Evolutionary conservation across 352 stramenopile species (phyloP), one percentile per base, ranked within the genome.

Genomic region (Phytophthora citrophthora): DNA sequence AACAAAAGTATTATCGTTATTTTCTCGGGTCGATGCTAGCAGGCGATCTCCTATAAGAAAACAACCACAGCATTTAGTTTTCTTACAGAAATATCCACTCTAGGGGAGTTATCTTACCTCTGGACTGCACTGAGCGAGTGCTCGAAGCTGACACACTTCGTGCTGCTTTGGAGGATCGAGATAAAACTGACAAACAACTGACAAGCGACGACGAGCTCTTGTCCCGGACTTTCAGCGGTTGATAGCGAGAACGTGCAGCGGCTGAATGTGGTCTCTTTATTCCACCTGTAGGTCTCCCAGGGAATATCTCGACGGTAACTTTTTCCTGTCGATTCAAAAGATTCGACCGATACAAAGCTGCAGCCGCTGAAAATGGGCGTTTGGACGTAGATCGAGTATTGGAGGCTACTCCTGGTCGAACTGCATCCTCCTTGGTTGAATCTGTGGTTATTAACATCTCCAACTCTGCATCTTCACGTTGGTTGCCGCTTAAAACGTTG

Each of bases 1-100:
- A 1, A 82, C 65, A 54, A 93, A 93, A 1, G 81, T 87, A 24
- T 88, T 74, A 10, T 68, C 48, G 20, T 39, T 36, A 5, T 61
- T 41, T 15, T 64, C 48, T 49, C 61, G 45, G 5, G 54, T 70
- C 16, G 65, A 74, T 9, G 54, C 65, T 7, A 66, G 16, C 11
- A 74, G 43, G 3, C 48, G 36, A 32, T 67, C 54, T 18, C 41
- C 65, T 70, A 18, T 4, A 16, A 23, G 51, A 18, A n/a, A 24
- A 26, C 13, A 32, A 41, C 5, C 36, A 7, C 3, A 20, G 7
- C n/a, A 20, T 15, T 41, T 41, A 10, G 36, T 26, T 34, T 13
- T 34, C 3, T 34, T 13, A 13, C 29, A 13, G 8, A 13, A 34
- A 34, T 12, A 34, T 12, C 27, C 29, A 34, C 29, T 34, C 9